Percentiles rank a stretch among this genome's conserved stretches.
Evolutionary conservation across 2,329 filamentous ascomycete species (phyloP).

Genomic region (Cladosporium colombiae): DNA sequence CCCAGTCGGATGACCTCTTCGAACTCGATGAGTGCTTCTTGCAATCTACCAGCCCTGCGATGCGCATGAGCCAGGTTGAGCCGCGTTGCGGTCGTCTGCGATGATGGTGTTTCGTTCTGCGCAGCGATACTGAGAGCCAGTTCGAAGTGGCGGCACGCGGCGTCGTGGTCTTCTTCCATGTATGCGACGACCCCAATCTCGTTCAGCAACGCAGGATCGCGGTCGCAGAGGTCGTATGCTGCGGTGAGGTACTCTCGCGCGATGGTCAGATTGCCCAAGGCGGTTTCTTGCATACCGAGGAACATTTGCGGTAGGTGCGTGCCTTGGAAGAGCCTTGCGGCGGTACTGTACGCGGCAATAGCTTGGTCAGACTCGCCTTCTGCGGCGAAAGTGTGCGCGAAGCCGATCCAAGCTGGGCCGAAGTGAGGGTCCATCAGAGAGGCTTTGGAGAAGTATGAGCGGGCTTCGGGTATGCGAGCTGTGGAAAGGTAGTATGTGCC

Average conservation of each 20-base stretch:
- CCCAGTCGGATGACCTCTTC: slow-evolving; percentile 83
- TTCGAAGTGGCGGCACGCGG: slow-evolving; percentile 75
- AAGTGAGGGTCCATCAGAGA: slow-evolving; percentile 98
- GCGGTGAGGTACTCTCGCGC: slow-evolving; percentile 93
- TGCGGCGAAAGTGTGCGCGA: slow-evolving; percentile 95
- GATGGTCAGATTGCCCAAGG: slow-evolving; percentile 89
- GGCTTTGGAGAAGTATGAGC: slow-evolving; percentile 94
- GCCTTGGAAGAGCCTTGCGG: slow-evolving; percentile 90
- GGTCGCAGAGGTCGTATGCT: slow-evolving; percentile 78
- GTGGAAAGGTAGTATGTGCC: slow-evolving; percentile 93
- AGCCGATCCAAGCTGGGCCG: slow-evolving; percentile 96
- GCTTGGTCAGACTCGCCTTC: slow-evolving; percentile 98
- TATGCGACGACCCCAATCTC: slow-evolving; percentile 97
- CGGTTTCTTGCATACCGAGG: slow-evolving; percentile 96
- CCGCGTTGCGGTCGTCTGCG: slow-evolving; percentile 79
- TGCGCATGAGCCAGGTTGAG: slow-evolving; percentile 90
- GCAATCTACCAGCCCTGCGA: slow-evolving; percentile 67
- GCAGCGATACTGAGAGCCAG: slow-evolving; percentile 75
- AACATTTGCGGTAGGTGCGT: slow-evolving; percentile 96
- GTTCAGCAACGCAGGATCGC: slow-evolving; percentile 87
- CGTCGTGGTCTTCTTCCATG: slow-evolving; percentile 76
- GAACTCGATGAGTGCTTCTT: slow-evolving; percentile 76
- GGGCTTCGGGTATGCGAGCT: slow-evolving; percentile 85
- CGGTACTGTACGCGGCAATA: slow-evolving; percentile 95
- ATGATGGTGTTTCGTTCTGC: slow-evolving; percentile 71